phyloP scores from a whole-genome alignment of 2,329 filamentous ascomycete species.

The Emmonsia crescens region DNA sequence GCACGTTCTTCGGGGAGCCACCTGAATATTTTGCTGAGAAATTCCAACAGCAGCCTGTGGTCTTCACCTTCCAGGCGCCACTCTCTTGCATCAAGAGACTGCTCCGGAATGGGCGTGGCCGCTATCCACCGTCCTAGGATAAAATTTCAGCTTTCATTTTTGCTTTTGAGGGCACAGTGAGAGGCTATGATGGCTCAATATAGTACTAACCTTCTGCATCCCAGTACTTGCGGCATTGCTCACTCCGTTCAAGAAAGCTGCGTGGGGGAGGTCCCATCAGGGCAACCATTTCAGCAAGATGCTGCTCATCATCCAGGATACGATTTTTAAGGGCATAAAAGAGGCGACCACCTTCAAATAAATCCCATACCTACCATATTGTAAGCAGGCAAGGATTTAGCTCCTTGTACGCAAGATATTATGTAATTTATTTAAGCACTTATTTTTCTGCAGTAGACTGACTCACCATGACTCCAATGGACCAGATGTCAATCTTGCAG shows the following conservation, averaged over 20 bases:
- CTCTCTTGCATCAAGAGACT: slow-evolving; percentile 4
- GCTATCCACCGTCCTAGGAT: slow-evolving; percentile 1
- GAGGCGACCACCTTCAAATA: slow-evolving; percentile 11
- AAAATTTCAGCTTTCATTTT: background rate
- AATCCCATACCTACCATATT: slow-evolving; percentile 10
- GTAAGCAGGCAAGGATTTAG: background rate
- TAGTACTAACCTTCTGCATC: slow-evolving; percentile 11
- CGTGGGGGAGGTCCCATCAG: slow-evolving; percentile 11
- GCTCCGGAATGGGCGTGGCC: slow-evolving; percentile 3
- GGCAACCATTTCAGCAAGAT: slow-evolving; percentile 13
- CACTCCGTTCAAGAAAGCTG: slow-evolving; percentile 8
- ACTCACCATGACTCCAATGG: slow-evolving; percentile 9
- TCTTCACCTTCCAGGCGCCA: slow-evolving; percentile 13
- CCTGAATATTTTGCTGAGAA: slow-evolving; percentile 27
- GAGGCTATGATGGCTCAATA: background rate
- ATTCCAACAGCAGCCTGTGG: slow-evolving; percentile 25
- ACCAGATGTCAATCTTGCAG: slow-evolving; percentile 37
- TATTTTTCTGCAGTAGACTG: background rate
- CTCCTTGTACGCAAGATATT: background rate
- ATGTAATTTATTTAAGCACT: background rate
- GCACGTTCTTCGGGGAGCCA: slow-evolving; percentile 30
- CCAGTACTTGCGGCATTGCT: slow-evolving; percentile 11
- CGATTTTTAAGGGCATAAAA: slow-evolving; percentile 11
- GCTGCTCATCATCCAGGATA: slow-evolving; percentile 11
- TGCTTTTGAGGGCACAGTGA: background rate